These are phyloP conservation scores for Casuarina cunninghamiana DNA, from an alignment of 306 rosid species.

Conservation along the genomic window DNA sequence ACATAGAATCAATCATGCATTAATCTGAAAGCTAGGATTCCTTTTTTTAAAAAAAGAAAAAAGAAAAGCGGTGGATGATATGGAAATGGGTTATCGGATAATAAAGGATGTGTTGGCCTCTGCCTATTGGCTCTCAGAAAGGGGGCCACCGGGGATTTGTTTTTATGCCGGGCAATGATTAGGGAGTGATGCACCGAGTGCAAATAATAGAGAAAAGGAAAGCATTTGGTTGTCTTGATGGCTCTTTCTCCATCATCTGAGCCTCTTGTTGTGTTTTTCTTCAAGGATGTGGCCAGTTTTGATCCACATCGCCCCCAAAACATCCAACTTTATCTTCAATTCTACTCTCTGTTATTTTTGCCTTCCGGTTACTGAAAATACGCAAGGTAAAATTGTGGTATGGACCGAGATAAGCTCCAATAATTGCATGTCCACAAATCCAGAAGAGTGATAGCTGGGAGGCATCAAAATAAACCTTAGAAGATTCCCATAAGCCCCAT, in stretches of 20 bases:
- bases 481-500: constrained; percentile 41
- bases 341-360: too few species aligned
- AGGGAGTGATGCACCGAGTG: constrained; percentile 62
- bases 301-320: constrained; percentile 51
- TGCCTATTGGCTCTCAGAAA: constrained; percentile 45
- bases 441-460: background rate
- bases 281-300: constrained; percentile 52
- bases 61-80: constrained; percentile 7
- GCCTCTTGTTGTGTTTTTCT: constrained; percentile 33
- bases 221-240: constrained; percentile 64
- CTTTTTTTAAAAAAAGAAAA: background rate
- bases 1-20: background rate
- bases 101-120: constrained; percentile 35
- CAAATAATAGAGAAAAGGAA: constrained; percentile 34
- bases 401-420: background rate
- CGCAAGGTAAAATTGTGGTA: background rate
- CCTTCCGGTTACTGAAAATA: too few species aligned
- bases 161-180: constrained; percentile 66
- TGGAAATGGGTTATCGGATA: constrained; percentile 35
- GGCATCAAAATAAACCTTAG: constrained; percentile 13
- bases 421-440: background rate
- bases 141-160: constrained; percentile 60
- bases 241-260: constrained; percentile 48
- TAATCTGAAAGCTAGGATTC: background rate
- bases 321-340: too few species aligned